Conservation (phyloP, 768 basidiomycete genomes). For the Cantharellus anzutake region DNA sequence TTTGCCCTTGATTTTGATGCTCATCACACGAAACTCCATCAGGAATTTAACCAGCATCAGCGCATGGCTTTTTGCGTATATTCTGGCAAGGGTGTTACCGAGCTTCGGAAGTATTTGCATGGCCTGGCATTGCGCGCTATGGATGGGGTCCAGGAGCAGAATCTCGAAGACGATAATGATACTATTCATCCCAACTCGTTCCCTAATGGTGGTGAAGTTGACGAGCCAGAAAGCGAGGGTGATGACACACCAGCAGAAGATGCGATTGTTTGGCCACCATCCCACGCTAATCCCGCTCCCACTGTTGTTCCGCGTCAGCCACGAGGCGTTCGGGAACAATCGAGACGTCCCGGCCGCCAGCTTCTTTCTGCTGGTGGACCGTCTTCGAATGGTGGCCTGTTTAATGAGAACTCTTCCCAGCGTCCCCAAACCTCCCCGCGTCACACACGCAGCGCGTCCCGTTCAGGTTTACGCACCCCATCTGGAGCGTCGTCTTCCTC, state of each 20-base stretch:
- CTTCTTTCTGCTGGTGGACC: not conserved
- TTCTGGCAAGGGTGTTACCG: slow-evolving; percentile 75
- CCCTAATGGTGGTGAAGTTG: not conserved
- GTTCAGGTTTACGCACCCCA: not conserved
- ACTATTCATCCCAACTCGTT: slow-evolving; percentile 1
- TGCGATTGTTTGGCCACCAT: not conserved
- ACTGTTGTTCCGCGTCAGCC: too few relatives aligned
- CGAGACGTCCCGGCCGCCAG: too few relatives aligned
- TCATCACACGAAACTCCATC: not conserved
- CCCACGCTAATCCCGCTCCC: too few relatives aligned
- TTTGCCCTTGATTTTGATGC: not conserved
- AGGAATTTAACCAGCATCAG: slow-evolving; percentile 89
- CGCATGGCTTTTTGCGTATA: slow-evolving; percentile 88
- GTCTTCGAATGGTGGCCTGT: not conserved
- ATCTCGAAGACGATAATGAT: slow-evolving; percentile 1
- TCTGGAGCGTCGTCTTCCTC: too few relatives aligned
- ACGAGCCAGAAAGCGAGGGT: not conserved
- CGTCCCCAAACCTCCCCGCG: not conserved
- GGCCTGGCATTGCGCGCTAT: not conserved
- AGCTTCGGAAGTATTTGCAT: slow-evolving; percentile 63
- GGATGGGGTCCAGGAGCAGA: not conserved
- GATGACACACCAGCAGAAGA: not conserved
- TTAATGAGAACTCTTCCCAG: not conserved
- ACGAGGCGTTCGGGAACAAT: too few relatives aligned
- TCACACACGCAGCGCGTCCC: not conserved